phyloP scores from a whole-genome alignment of 495 filamentous ascomycete species.

The Neurospora discreta region DNA sequence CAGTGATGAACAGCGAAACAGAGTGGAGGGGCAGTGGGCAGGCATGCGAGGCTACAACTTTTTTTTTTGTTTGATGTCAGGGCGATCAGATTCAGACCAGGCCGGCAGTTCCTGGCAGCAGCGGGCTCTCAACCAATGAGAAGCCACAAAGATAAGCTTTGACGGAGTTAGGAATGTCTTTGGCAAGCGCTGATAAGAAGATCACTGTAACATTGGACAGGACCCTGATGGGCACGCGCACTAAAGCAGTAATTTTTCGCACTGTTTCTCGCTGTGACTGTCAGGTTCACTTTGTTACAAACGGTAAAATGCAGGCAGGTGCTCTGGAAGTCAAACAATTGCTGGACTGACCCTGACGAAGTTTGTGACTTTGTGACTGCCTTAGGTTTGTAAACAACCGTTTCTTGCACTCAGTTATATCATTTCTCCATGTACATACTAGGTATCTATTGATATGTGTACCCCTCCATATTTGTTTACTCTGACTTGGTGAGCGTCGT shows the following conservation, averaged over 20 bases:
- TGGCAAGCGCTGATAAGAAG: not conserved
- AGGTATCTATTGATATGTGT: not conserved
- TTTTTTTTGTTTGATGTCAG: slow-evolving; percentile 12
- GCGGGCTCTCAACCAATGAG: too few species aligned
- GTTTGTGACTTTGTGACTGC: not conserved
- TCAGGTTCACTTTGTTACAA: not conserved
- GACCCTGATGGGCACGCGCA: slow-evolving; percentile 7
- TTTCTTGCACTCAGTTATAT: not conserved
- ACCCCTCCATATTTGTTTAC: not conserved
- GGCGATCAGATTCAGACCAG: slow-evolving; percentile 4
- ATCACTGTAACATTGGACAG: not conserved
- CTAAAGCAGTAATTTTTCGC: not conserved
- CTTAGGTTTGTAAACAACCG: too few species aligned
- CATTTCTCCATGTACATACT: not conserved
- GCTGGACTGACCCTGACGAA: not conserved
- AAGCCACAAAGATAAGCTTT: slow-evolving; percentile 5
- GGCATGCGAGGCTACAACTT: slow-evolving; percentile 7
- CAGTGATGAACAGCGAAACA: not conserved
- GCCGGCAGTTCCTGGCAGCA: slow-evolving; percentile 1
- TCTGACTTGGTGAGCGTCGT: not conserved
- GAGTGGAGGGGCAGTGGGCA: not conserved
- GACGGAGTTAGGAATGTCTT: not conserved
- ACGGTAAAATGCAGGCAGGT: not conserved
- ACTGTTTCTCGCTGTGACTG: not conserved
- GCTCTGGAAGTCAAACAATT: not conserved